Base-by-base conservation (phyloP, 2,329 filamentous ascomycete species). In the Ophiostoma tasmaniense region DNA sequence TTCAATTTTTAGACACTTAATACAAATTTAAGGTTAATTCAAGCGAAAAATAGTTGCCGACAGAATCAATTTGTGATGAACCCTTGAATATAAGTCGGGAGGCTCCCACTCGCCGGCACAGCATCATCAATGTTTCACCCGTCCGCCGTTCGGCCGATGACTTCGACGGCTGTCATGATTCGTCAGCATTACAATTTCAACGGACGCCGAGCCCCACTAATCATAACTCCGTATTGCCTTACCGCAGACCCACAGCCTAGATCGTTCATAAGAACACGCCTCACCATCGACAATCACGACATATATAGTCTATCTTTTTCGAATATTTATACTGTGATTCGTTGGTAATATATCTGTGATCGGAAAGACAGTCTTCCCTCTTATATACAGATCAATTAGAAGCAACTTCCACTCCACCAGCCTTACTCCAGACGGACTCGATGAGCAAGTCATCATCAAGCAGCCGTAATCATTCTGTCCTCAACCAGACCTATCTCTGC, bases 91-190 rank as follows among this genome's bases (percentile, higher is more conserved):
- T 25, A 25, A 25, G 5, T 13, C n/a, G 50, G n/a, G 50, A 4
- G 6, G 22, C 17, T 55, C 25, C 45, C 17, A 50, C 14, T 20
- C 17, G 45, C 45, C 45, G 45, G 45, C 45, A 5, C 14, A 30
- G 30, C 14, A 30, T 13, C 61, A 25, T 13, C 2, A 20, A 37
- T 7, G 30, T 64, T 37, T 64, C 28, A 33, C n/a, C 64, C 37
- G 64, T 42, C 64, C 64, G 64, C 11, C 10, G 4, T 39, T 65
- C 64, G 64, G 37, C 64, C 64, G 64, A 65, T 39, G 28, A 37
- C n/a, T 20, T 5, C 59, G 14, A 11, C 33, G 22, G 10, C 2
- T 8, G n/a, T 55, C 8, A 7, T 55, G 14, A 50, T 64, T 37
- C 67, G 39, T 52, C 39, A 65, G 28, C 13, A 45, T 35, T 35